A percentile compares a stretch with the other conserved stretches of the same genome.
Evolutionary conservation across 352 stramenopile species (phyloP).

Genomic region (Globisporangium lucens): DNA sequence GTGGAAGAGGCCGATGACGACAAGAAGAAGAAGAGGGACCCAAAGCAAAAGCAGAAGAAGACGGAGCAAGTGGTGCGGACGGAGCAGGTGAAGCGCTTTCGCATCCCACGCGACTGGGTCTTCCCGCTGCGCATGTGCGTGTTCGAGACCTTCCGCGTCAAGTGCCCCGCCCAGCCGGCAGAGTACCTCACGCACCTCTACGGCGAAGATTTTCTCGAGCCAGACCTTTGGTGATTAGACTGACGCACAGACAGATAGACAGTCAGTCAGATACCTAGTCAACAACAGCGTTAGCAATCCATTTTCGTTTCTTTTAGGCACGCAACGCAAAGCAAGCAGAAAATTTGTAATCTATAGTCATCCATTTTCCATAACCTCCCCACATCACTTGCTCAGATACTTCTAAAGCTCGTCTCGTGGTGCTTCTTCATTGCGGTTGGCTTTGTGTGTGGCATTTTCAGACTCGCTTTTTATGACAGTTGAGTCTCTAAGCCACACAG

Average conservation of each 20-base stretch:
- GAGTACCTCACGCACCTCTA: slow-evolving; percentile 54
- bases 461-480: neutral
- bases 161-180: slow-evolving; percentile 39
- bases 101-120: slow-evolving; percentile 47
- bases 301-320: neutral
- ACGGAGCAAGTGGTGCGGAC: slow-evolving; percentile 5
- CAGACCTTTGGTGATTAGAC: slow-evolving; percentile 19
- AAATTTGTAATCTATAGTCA: slow-evolving; percentile 5
- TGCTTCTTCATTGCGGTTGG: neutral
- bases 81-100: slow-evolving; percentile 33
- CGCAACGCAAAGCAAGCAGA: neutral
- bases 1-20: neutral
- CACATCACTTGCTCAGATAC: too few species aligned
- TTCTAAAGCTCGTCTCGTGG: slow-evolving; percentile 5
- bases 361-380: neutral
- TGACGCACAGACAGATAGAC: neutral
- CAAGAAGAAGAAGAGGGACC: neutral
- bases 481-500: neutral
- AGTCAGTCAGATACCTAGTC: neutral
- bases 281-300: neutral
- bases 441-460: neutral
- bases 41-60: neutral
- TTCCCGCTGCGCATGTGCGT: slow-evolving; percentile 43
- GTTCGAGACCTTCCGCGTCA: slow-evolving; percentile 39
- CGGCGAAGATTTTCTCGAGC: slow-evolving; percentile 44